Evolutionary conservation across 2,329 filamentous ascomycete species (phyloP).

Genomic region (Exophiala dermatitidis): DNA sequence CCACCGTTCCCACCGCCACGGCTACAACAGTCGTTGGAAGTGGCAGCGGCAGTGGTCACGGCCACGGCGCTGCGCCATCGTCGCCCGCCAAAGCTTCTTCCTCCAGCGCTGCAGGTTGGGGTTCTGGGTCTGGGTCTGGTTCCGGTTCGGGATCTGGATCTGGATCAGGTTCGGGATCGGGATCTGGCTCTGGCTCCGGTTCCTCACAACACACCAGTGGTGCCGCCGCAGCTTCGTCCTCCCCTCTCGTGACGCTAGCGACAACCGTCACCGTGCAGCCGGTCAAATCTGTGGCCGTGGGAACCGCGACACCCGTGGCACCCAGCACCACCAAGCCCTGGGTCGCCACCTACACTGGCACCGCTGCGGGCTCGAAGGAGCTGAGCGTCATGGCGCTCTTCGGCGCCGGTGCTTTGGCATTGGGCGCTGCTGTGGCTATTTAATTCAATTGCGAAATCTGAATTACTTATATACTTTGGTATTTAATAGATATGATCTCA

Average conservation of each 20-base stretch:
- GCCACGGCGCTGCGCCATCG: background rate
- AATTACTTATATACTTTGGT: no score
- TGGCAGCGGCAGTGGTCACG: background rate
- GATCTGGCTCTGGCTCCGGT: background rate
- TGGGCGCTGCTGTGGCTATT: constrained; percentile 5
- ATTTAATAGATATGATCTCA: no score
- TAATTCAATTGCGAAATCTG: background rate
- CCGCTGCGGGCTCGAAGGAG: constrained; percentile 7
- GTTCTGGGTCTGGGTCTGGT: background rate
- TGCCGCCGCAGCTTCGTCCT: background rate
- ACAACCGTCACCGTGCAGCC: background rate
- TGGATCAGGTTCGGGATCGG: background rate
- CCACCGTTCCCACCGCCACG: background rate
- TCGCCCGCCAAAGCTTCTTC: background rate
- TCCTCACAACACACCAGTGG: background rate
- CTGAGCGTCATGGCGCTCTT: constrained; percentile 6
- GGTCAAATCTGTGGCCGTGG: background rate
- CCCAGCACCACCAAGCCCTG: constrained; percentile 2
- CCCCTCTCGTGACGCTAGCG: background rate
- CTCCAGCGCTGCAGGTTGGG: background rate
- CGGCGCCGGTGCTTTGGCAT: constrained; percentile 5
- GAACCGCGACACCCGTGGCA: background rate
- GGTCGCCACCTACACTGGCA: constrained; percentile 18
- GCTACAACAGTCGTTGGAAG: background rate
- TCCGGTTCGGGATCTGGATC: background rate